Base-by-base conservation (phyloP, 2,329 filamentous ascomycete genomes). In the Trichoderma arundinaceum region DNA sequence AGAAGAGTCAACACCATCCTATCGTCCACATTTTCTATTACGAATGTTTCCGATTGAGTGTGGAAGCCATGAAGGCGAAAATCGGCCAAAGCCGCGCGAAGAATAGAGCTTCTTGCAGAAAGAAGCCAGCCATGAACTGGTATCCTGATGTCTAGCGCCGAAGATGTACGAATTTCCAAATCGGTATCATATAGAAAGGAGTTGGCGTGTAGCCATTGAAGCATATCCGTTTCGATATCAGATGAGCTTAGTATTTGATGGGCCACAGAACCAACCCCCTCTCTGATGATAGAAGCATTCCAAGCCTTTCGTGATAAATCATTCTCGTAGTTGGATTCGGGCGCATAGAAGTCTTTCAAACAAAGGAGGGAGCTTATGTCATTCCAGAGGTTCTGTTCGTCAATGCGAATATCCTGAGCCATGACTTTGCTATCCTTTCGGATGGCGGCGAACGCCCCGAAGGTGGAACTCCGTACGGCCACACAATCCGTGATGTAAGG, bases 371-470 rank as follows among this genome's bases (percentile, higher is more conserved):
- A 84, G 35, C 85, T 82, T 4, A 97, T 68, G 70, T 97, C 90
- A 38, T 89, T 82, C 89, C 91, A 92, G 1, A 98, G 78, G 0
- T 82, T 86, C 65, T 87, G 86, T n/a, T 84, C 82, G 39, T 86
- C 83, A 38, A 96, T 84, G 9, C 81, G 78, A 43, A 97, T 88
- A 69, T 87, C 83, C 43, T 90, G 88, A 59, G 87, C 88, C 64
- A 94, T 92, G 33, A 96, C 88, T 73, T 94, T 88, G 68, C 89
- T 92, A 72, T 97, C 94, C 73, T 90, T 90, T 53, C 95, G 88
- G 52, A 97, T 86, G 3, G 92, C 93, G 39, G 92, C 91, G 80
- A 94, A 98, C 0, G 94, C 92, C 4, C 95, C 95, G 77, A 92
- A 96, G 0, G 90, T 87, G 39, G 95, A 98, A 71, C 93, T 94